These are phyloP conservation scores for Nannizziopsis barbatae DNA, from an alignment of 2,329 filamentous ascomycete genomes.

Conservation along the genomic window DNA sequence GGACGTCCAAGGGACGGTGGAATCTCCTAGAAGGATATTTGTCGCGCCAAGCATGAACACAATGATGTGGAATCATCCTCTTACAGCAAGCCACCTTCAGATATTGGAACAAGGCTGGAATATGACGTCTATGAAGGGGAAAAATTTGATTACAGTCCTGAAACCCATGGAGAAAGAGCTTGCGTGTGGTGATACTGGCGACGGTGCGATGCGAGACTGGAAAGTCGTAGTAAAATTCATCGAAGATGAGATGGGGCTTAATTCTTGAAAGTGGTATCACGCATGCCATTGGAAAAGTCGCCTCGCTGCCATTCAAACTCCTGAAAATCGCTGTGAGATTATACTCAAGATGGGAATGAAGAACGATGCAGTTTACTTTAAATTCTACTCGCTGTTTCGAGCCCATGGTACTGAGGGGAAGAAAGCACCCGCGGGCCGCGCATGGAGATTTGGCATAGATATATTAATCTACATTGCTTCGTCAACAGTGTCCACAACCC, in stretches of 20 bases:
- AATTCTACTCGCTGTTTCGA: too few species aligned
- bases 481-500: too few species aligned
- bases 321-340: too few species aligned
- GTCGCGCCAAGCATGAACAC: conserved; percentile 75
- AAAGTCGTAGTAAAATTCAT: conserved; percentile 55
- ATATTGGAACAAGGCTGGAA: conserved; percentile 63
- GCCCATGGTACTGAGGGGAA: too few species aligned
- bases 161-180: conserved; percentile 32
- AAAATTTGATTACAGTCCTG: conserved; percentile 30
- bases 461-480: too few species aligned
- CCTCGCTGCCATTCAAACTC: too few species aligned
- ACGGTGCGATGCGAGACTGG: conserved; percentile 72
- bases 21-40: conserved; percentile 44
- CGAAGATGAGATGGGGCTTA: conserved; percentile 27
- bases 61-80: conserved; percentile 73
- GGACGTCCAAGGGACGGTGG: conserved; percentile 51
- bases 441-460: too few species aligned
- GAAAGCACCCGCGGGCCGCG: too few species aligned
- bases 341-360: too few species aligned
- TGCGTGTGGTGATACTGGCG: conserved; percentile 72
- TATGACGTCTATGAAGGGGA: conserved; percentile 18
- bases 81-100: conserved; percentile 59
- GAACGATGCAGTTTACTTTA: too few species aligned
- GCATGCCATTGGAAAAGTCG: too few species aligned
- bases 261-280: background rate